Conservation (phyloP, 331 rosid genomes). For the Acacia pycnantha region DNA sequence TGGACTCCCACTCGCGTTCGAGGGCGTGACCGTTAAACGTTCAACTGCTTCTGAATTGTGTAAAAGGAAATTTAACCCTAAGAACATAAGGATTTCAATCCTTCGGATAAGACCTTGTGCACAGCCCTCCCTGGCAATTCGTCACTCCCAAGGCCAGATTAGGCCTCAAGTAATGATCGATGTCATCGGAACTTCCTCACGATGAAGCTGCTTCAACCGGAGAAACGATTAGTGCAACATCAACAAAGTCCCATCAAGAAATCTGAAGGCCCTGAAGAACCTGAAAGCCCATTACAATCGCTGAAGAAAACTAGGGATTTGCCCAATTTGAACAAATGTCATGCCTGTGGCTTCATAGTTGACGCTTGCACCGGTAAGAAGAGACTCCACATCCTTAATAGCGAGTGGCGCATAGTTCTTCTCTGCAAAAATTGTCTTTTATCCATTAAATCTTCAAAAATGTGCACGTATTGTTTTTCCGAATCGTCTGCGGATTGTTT, state of each 20-base stretch:
- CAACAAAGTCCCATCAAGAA: not conserved
- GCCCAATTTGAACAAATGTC: constrained; percentile 73
- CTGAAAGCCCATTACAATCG: constrained; percentile 11
- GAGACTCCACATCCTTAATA: constrained; percentile 56
- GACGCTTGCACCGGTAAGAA: constrained; percentile 59
- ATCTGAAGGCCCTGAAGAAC: not conserved
- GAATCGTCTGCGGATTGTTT: constrained; percentile 32
- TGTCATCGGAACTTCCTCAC: constrained; percentile 10
- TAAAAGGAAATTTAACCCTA: not conserved
- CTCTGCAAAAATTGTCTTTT: constrained; percentile 64
- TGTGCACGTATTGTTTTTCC: constrained; percentile 72
- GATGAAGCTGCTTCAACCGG: constrained; percentile 26
- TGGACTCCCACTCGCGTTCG: not conserved
- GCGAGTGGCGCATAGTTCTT: constrained; percentile 86
- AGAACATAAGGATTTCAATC: not conserved
- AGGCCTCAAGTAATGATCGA: not conserved
- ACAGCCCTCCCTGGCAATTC: constrained; percentile 26
- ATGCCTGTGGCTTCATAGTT: constrained; percentile 59
- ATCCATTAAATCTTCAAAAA: constrained; percentile 53
- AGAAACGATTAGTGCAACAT: constrained; percentile 5
- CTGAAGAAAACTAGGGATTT: constrained; percentile 69
- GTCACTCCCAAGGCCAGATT: constrained; percentile 9
- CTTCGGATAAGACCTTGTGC: not conserved
- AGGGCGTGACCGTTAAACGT: not conserved
- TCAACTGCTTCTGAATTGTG: not conserved